Evolutionary conservation across 345 rosid species (phyloP).

Genomic region (Dovyalis caffra): DNA sequence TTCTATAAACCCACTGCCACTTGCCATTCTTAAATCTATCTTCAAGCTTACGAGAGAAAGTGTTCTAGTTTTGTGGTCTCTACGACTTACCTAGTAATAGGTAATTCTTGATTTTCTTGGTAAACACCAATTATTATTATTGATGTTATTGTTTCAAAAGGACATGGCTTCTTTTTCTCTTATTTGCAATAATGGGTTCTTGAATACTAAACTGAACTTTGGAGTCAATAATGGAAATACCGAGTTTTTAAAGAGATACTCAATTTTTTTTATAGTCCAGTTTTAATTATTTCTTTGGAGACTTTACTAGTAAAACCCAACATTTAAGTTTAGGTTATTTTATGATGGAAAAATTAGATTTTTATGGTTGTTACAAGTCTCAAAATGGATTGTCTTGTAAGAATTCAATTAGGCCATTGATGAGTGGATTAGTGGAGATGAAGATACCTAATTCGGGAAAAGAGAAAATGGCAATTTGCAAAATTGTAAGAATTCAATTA

Average conservation of each 20-base stretch:
- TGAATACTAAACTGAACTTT: constrained; percentile 23
- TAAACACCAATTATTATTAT: constrained; percentile 9
- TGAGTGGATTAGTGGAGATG: too few species aligned
- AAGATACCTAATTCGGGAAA: too few species aligned
- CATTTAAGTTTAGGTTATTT: constrained; percentile 37
- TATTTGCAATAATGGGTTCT: constrained; percentile 56
- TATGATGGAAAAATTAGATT: constrained; percentile 26
- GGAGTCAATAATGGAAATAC: constrained; percentile 26
- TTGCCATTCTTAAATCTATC: too few species aligned
- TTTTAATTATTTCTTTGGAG: constrained; percentile 23
- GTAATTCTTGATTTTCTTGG: constrained; percentile 7
- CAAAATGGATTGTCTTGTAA: constrained; percentile 39
- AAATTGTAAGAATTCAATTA: too few species aligned
- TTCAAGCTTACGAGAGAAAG: too few species aligned
- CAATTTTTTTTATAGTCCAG: constrained; percentile 28
- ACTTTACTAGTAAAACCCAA: constrained; percentile 22
- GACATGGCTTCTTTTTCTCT: constrained; percentile 57
- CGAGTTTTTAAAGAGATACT: constrained; percentile 25
- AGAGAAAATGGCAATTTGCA: too few species aligned
- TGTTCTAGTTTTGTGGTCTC: too few species aligned
- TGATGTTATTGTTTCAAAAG: constrained; percentile 5
- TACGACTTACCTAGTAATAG: neutral
- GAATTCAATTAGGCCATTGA: constrained; percentile 37
- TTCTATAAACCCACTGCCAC: too few species aligned
- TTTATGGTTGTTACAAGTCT: constrained; percentile 33